Percentiles rank a stretch among this genome's conserved stretches.
phyloP scores from a whole-genome alignment of 164 flowering plant genomes.

The Taxillus chinensis region DNA sequence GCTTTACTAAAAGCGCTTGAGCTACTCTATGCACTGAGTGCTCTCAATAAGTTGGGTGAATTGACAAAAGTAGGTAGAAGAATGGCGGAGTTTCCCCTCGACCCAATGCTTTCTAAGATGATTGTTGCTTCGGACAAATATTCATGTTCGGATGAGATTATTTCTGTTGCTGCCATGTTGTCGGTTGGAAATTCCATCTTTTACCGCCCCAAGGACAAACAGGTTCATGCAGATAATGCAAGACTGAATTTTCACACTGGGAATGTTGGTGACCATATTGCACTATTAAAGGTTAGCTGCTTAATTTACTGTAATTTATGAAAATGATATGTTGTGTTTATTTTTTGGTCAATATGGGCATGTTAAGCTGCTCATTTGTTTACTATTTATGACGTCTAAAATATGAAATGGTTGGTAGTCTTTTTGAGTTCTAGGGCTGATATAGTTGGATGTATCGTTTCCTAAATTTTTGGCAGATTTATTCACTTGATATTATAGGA shows the following conservation, averaged over 20 bases:
- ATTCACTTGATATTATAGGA: no score
- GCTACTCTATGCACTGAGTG: conserved; percentile 72
- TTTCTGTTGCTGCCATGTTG: conserved; percentile 92
- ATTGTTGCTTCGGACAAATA: conserved; percentile 87
- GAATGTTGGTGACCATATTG: conserved; percentile 96
- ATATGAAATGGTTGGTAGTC: no score
- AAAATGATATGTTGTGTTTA: no score
- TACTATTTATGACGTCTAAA: no score
- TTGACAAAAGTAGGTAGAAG: conserved; percentile 82
- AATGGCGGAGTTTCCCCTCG: conserved; percentile 97
- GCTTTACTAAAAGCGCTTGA: conserved; percentile 83
- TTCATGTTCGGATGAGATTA: conserved; percentile 82
- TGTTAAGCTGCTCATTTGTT: no score
- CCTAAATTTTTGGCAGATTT: no score
- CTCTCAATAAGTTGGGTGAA: conserved; percentile 80
- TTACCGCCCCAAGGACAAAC: conserved; percentile 95
- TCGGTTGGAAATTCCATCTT: conserved; percentile 92
- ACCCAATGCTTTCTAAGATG: conserved; percentile 96
- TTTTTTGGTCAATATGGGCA: no score
- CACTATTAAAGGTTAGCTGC: conserved; percentile 68
- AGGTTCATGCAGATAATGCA: conserved; percentile 97
- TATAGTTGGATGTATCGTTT: no score
- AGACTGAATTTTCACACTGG: conserved; percentile 90
- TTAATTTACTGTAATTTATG: no score
- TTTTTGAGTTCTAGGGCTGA: no score